These are phyloP conservation scores for Umbelopsis sp. DNA, from an alignment of 192 early-diverging fungal genomes.

Conservation along the genomic window DNA sequence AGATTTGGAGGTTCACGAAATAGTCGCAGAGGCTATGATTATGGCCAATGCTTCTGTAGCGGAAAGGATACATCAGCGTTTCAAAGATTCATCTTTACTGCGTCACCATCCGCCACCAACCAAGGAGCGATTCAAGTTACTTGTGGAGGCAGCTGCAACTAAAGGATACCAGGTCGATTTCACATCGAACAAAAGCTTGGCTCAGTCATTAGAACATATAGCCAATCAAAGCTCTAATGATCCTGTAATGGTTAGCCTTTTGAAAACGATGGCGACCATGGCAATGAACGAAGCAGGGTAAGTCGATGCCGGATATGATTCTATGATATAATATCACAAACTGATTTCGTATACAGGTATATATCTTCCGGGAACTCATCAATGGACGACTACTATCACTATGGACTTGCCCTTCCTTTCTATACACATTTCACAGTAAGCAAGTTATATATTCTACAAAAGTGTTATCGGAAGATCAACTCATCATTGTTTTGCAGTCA, in stretches of 20 bases:
- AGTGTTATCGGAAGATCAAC: neutral
- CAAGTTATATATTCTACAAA: neutral
- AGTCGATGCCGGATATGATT: neutral
- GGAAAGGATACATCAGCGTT: conserved; percentile 54
- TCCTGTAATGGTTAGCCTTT: conserved; percentile 54
- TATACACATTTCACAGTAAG: conserved; percentile 83
- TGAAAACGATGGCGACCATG: conserved; percentile 77
- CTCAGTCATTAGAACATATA: conserved; percentile 55
- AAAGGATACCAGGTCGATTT: conserved; percentile 65
- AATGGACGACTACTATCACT: conserved; percentile 62
- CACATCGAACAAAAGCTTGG: conserved; percentile 64
- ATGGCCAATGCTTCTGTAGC: conserved; percentile 74
- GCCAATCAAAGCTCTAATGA: conserved; percentile 43
- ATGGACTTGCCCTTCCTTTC: conserved; percentile 72
- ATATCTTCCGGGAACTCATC: conserved; percentile 58
- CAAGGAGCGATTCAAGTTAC: conserved; percentile 59
- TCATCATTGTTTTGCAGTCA: conserved; percentile 34
- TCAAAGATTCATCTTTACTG: conserved; percentile 60
- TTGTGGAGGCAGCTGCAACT: conserved; percentile 56
- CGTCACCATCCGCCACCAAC: conserved; percentile 70
- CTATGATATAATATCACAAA: neutral
- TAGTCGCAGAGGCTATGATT: conserved; percentile 83
- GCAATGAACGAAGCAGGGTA: conserved; percentile 74
- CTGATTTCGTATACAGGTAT: conserved; percentile 43
- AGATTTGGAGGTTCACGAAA: conserved; percentile 67